Base-by-base conservation (phyloP, 352 stramenopile genomes). In the Peronospora belbahrii region DNA sequence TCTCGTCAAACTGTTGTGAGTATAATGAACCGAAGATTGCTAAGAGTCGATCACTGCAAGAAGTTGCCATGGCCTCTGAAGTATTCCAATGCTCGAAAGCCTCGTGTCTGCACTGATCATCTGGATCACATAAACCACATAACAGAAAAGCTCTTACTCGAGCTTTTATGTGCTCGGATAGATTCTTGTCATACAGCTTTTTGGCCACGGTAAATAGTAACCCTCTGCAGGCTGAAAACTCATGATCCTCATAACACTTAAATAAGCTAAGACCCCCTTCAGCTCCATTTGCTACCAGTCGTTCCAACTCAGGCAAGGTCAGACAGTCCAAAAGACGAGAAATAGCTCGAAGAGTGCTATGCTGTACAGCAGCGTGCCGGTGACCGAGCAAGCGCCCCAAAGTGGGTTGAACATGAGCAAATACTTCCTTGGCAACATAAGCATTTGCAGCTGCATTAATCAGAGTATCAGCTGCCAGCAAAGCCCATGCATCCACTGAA, bases 11-110 rank as follows among this genome's bases (percentile, higher is more conserved):
- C 9, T 68, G 41, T 6, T 67, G 42, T 5, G 65, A 48, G 22
- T 74, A 80, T 19, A 87, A 60, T 4, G 61, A 37, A 2, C 50
- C 32, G 44, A 85, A 88, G 4, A 92, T 43, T n/a, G 58, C 63
- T n/a, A 81, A 15, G 24, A 92, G 42, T 2, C 73, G 64, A 20
- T 58, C 48, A 23, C 41, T 62, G 25, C 65, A 74, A n/a, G 63
- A 64, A 14, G 52, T 58, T 8, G 35, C 41, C 10, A 78, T 46
- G 17, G 68, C 11, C 0, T 59, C 48, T 0, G 59, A 72, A 4
- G 44, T 48, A 23, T 60, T 62, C 71, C 73, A 89, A 41, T 80
- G 88, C 14, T 59, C 57, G 15, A 67, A 57, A 0, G 68, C 53
- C 40, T 70, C 48, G 4, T 69, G 52, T 18, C 67, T 69, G 14